Evolutionary conservation across 768 basidiomycete genomes (phyloP).

Genomic region (Sarcomyxa edulis): DNA sequence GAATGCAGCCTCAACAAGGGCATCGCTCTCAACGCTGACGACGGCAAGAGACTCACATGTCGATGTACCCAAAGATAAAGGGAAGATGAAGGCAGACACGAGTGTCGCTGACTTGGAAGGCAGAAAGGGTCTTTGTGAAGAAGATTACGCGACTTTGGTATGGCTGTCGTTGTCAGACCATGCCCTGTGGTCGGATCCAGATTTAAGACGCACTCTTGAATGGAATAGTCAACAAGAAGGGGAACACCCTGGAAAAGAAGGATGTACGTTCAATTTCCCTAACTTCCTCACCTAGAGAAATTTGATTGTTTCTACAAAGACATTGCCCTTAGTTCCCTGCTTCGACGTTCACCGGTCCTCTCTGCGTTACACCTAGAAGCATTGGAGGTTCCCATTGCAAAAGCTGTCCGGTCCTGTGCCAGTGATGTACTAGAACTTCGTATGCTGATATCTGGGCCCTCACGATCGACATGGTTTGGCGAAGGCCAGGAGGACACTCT

Average conservation of each 20-base stretch:
- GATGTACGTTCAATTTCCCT: conserved; percentile 38
- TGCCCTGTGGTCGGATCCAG: conserved; percentile 57
- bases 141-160: conserved; percentile 47
- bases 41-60: neutral
- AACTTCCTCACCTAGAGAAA: conserved; percentile 1
- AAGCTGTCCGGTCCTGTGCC: conserved; percentile 50
- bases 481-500: conserved; percentile 18
- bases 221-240: conserved; percentile 15
- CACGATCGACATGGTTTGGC: conserved; percentile 28
- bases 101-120: neutral
- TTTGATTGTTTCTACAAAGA: conserved; percentile 32
- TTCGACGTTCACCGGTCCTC: conserved; percentile 33
- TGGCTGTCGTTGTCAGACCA: conserved; percentile 68
- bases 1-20: neutral
- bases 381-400: conserved; percentile 46
- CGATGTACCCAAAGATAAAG: neutral
- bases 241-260: conserved; percentile 17
- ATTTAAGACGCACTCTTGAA: conserved; percentile 46
- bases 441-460: conserved; percentile 46
- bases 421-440: conserved; percentile 50
- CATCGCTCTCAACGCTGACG: neutral
- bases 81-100: neutral
- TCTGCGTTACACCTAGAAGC: conserved; percentile 20
- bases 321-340: conserved; percentile 53
- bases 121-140: conserved; percentile 14